phyloP scores from a whole-genome alignment of 2,329 filamentous ascomycete genomes.

The Talaromyces sp. region DNA sequence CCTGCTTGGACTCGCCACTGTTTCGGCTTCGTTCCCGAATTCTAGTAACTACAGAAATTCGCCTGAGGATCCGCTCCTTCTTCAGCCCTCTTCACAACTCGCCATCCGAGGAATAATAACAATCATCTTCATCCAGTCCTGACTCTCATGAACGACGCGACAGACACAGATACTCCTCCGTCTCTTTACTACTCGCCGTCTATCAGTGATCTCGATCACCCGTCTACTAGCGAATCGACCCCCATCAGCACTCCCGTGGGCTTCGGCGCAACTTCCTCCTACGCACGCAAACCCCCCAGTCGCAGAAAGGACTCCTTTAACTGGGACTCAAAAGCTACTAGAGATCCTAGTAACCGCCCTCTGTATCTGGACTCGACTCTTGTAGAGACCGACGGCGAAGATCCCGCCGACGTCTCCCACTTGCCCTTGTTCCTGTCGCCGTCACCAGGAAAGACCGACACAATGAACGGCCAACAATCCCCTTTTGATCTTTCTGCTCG shows the following conservation, averaged over 20 bases:
- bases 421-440: slow-evolving; percentile 42
- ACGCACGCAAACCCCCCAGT: slow-evolving; percentile 40
- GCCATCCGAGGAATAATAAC: neutral
- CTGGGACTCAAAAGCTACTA: slow-evolving; percentile 43
- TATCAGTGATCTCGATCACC: slow-evolving; percentile 45
- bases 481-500: slow-evolving; percentile 60
- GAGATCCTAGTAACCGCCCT: slow-evolving; percentile 29
- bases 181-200: slow-evolving; percentile 51
- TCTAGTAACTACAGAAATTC: neutral
- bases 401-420: slow-evolving; percentile 27
- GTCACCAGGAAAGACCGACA: slow-evolving; percentile 31
- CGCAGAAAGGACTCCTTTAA: slow-evolving; percentile 43
- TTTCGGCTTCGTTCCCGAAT: slow-evolving; percentile 12
- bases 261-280: slow-evolving; percentile 39
- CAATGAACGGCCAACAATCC: slow-evolving; percentile 52
- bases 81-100: neutral
- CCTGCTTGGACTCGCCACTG: slow-evolving; percentile 5
- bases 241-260: slow-evolving; percentile 49
- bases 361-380: slow-evolving; percentile 34
- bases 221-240: slow-evolving; percentile 50
- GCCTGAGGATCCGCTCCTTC: slow-evolving; percentile 4
- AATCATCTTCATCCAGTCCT: neutral
- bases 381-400: slow-evolving; percentile 30
- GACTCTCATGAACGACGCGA: slow-evolving; percentile 51
- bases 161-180: slow-evolving; percentile 49